Percentiles rank a stretch among this genome's conserved stretches.
Conservation (phyloP, 2,329 filamentous ascomycete species). For the Coniochaeta sp. region DNA sequence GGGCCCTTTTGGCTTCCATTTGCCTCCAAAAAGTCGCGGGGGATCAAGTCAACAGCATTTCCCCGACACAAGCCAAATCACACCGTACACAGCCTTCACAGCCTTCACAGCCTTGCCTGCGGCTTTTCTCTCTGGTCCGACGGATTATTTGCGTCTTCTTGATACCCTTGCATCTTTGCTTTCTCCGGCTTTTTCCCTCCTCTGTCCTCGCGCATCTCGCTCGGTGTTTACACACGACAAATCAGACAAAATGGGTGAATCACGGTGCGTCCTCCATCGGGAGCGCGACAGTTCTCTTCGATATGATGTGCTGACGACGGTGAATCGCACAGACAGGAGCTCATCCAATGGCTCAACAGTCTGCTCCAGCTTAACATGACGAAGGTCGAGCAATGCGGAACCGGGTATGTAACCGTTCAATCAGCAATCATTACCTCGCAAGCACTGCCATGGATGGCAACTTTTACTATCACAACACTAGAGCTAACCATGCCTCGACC, state of each 20-base stretch:
- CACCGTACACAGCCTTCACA: slow-evolving; percentile 9
- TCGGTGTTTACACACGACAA: slow-evolving; percentile 8
- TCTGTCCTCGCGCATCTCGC: not conserved
- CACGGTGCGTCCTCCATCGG: slow-evolving; percentile 27
- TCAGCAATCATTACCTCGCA: slow-evolving; percentile 16
- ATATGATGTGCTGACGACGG: slow-evolving; percentile 10
- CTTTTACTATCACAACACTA: not conserved
- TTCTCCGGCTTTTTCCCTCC: not conserved
- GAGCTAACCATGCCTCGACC: slow-evolving; percentile 12
- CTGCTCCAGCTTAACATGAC: slow-evolving; percentile 96
- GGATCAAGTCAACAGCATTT: slow-evolving; percentile 12
- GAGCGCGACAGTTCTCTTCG: too few relatives aligned
- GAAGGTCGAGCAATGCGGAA: slow-evolving; percentile 98
- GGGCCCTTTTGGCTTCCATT: slow-evolving; percentile 15
- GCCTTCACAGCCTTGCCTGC: slow-evolving; percentile 5
- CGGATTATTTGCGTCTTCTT: slow-evolving; percentile 3
- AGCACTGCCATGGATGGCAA: not conserved
- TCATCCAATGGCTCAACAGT: slow-evolving; percentile 94
- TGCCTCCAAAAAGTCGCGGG: slow-evolving; percentile 3
- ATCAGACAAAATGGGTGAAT: slow-evolving; percentile 38
- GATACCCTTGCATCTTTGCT: not conserved
- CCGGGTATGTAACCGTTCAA: slow-evolving; percentile 61
- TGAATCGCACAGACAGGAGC: slow-evolving; percentile 69
- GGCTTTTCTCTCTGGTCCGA: not conserved
- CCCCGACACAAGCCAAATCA: slow-evolving; percentile 16